A percentile compares a stretch with the other conserved stretches of the same genome.
phyloP scores from a whole-genome alignment of 2,329 filamentous ascomycete species.

The Aureobasidium subglaciale region DNA sequence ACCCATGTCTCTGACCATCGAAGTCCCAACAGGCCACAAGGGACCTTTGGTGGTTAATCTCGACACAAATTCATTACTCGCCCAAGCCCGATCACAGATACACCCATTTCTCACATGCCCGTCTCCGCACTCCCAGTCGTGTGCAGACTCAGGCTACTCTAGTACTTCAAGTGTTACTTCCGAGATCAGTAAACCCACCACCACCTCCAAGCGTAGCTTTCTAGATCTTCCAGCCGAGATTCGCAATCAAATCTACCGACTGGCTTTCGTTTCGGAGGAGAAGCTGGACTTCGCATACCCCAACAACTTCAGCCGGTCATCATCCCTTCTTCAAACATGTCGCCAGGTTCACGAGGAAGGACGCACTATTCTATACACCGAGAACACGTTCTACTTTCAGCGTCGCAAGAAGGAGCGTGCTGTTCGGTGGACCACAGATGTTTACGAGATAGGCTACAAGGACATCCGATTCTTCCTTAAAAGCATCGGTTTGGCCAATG shows the following conservation, averaged over 20 bases:
- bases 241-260: slow-evolving; percentile 41
- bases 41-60: slow-evolving; percentile 40
- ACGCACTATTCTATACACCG: slow-evolving; percentile 42
- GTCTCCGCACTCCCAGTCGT: neutral
- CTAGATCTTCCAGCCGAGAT: slow-evolving; percentile 37
- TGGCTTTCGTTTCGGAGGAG: slow-evolving; percentile 32
- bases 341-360: slow-evolving; percentile 39
- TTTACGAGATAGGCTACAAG: slow-evolving; percentile 43
- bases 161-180: slow-evolving; percentile 10
- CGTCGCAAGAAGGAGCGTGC: slow-evolving; percentile 31
- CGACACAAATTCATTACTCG: slow-evolving; percentile 23
- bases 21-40: slow-evolving; percentile 38
- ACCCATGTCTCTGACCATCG: slow-evolving; percentile 38
- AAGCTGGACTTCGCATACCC: slow-evolving; percentile 32
- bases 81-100: neutral
- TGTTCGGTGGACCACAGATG: slow-evolving; percentile 29
- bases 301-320: slow-evolving; percentile 34
- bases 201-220: slow-evolving; percentile 23
- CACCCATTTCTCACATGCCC: neutral
- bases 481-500: slow-evolving; percentile 41
- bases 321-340: slow-evolving; percentile 42
- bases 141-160: slow-evolving; percentile 8
- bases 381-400: slow-evolving; percentile 42
- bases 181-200: slow-evolving; percentile 2
- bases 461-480: slow-evolving; percentile 38